A percentile compares a stretch with the other conserved stretches of the same genome.
phyloP scores from a whole-genome alignment of 2,329 filamentous ascomycete species.

The Sclerotiophoma versabilis region DNA sequence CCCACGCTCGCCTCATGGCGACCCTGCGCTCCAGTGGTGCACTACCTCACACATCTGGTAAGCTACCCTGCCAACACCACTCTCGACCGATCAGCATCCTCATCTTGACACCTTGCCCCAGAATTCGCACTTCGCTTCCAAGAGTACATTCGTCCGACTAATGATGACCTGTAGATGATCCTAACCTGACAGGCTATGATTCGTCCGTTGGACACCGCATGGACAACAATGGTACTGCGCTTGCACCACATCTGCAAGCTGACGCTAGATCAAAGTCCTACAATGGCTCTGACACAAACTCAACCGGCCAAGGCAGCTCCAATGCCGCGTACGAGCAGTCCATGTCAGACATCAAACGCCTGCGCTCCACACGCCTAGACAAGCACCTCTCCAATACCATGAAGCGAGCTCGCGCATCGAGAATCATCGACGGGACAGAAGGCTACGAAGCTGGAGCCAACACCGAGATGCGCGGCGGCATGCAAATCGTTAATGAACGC shows the following conservation, averaged over 20 bases:
- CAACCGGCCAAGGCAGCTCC: conserved; percentile 64
- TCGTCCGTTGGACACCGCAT: conserved; percentile 69
- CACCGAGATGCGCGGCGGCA: conserved; percentile 62
- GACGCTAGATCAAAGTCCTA: conserved; percentile 79
- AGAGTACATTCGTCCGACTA: conserved; percentile 41
- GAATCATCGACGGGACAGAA: conserved; percentile 89
- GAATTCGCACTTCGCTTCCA: conserved; percentile 39
- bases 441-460: conserved; percentile 76
- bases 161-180: conserved; percentile 65
- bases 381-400: conserved; percentile 93
- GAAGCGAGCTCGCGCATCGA: conserved; percentile 85
- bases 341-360: conserved; percentile 88
- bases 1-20: conserved; percentile 85
- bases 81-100: conserved; percentile 31
- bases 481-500: conserved; percentile 82
- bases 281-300: conserved; percentile 65
- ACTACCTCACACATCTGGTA: conserved; percentile 73
- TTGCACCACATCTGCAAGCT: conserved; percentile 64
- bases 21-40: conserved; percentile 85
- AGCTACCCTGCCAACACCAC: conserved; percentile 34
- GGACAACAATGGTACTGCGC: conserved; percentile 55
- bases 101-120: conserved; percentile 42
- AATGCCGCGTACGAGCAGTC: conserved; percentile 84
- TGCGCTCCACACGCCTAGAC: conserved; percentile 92
- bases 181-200: conserved; percentile 70